phyloP scores from a whole-genome alignment of 2,329 filamentous ascomycete species.

The Aspergillus brunneoviolaceus region DNA sequence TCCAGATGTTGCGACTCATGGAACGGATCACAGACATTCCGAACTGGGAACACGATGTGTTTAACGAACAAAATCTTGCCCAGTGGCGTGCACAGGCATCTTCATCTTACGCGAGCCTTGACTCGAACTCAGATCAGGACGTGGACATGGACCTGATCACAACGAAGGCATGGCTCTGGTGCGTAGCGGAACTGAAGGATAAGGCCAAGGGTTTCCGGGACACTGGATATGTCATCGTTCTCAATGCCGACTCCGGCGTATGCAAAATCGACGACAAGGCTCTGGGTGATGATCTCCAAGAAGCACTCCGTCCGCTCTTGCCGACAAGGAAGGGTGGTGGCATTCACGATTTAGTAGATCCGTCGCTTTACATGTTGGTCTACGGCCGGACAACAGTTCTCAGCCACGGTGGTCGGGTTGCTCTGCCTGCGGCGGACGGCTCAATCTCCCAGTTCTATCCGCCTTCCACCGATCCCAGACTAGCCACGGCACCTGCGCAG shows the following conservation, averaged over 20 bases:
- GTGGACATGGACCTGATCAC: not conserved
- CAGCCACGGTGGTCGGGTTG: not conserved
- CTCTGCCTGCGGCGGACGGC: not conserved
- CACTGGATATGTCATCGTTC: not conserved
- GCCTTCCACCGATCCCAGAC: too few species aligned
- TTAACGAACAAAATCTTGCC: not conserved
- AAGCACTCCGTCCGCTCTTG: not conserved
- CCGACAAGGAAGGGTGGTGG: not conserved
- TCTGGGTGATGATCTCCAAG: not conserved
- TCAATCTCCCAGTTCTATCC: not conserved
- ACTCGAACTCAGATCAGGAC: not conserved
- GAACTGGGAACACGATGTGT: not conserved
- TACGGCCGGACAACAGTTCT: not conserved
- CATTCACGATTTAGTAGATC: not conserved
- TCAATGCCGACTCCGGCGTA: not conserved
- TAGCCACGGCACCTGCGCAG: too few species aligned
- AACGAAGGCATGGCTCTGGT: not conserved
- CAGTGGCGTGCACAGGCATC: not conserved
- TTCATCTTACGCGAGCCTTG: too few species aligned
- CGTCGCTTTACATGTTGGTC: not conserved
- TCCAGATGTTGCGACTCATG: conserved; percentile 1
- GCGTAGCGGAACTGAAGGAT: conserved; percentile 1
- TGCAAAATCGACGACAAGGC: not conserved
- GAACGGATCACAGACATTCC: not conserved
- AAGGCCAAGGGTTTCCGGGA: not conserved